A percentile compares a stretch with the other conserved stretches of the same genome.
Evolutionary conservation across 257 asterid species (phyloP).

Genomic region (Misopates orontium): DNA sequence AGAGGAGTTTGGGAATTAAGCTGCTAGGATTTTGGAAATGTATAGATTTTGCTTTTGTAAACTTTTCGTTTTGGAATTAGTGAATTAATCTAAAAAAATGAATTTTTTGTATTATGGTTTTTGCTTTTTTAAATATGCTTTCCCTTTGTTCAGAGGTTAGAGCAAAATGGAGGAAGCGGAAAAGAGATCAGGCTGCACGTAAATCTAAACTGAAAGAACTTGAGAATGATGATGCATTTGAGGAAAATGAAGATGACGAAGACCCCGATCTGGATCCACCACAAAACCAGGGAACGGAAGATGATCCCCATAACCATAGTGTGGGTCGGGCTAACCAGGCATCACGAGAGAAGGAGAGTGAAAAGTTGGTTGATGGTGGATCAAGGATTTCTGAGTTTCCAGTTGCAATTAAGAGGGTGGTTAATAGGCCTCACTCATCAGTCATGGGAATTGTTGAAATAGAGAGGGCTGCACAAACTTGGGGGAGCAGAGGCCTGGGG

Average conservation of each 20-base stretch:
- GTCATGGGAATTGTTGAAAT: conserved; percentile 56
- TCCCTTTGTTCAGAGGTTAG: conserved; percentile 55
- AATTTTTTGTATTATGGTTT: conserved; percentile 10
- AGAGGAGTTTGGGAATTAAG: no score
- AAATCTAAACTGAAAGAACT: conserved; percentile 60
- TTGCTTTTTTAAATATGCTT: not conserved
- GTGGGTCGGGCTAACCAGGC: conserved; percentile 40
- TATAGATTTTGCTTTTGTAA: not conserved
- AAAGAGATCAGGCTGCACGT: conserved; percentile 63
- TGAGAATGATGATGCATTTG: conserved; percentile 67
- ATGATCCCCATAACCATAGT: conserved; percentile 42
- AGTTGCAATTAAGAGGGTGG: conserved; percentile 57
- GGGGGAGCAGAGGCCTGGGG: conserved; percentile 57
- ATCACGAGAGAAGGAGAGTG: conserved; percentile 55
- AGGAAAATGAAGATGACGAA: conserved; percentile 84
- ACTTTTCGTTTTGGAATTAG: not conserved
- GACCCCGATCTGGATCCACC: conserved; percentile 66
- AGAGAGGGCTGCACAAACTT: conserved; percentile 63
- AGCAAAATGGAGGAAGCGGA: conserved; percentile 95
- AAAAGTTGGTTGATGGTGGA: conserved; percentile 54
- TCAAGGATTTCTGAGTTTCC: conserved; percentile 70
- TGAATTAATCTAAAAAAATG: conserved; percentile 9
- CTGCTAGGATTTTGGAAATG: not conserved
- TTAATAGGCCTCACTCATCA: conserved; percentile 77
- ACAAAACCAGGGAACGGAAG: conserved; percentile 48